phyloP scores from a whole-genome alignment of 2,329 filamentous ascomycete genomes.

The Chrysoporthe cubensis region DNA sequence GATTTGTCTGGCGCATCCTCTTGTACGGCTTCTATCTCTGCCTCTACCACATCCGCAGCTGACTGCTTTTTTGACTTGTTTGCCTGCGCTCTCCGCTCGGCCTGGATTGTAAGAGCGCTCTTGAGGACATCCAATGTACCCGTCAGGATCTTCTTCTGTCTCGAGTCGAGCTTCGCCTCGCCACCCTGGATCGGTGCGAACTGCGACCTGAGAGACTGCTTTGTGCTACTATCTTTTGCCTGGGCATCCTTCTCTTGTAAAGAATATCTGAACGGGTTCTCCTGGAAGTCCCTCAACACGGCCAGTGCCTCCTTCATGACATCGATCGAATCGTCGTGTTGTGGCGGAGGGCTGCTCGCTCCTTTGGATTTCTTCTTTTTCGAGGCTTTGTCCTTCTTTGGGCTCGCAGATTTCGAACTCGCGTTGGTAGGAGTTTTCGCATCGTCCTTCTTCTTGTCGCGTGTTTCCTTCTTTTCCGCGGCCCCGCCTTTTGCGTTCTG shows the following conservation, averaged over 20 bases:
- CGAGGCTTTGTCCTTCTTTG: not conserved
- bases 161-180: slow-evolving; percentile 21
- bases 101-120: slow-evolving; percentile 41
- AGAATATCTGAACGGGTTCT: slow-evolving; percentile 15
- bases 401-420: slow-evolving; percentile 3
- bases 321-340: slow-evolving; percentile 12
- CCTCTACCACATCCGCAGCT: not conserved
- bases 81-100: slow-evolving; percentile 18
- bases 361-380: not conserved
- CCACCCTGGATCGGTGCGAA: slow-evolving; percentile 18
- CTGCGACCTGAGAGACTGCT: slow-evolving; percentile 23
- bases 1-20: not conserved
- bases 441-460: slow-evolving; percentile 2
- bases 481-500: not conserved
- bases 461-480: not conserved
- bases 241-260: not conserved
- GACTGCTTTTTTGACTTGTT: slow-evolving; percentile 16
- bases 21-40: not conserved
- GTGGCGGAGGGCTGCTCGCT: too few species aligned
- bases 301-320: slow-evolving; percentile 36
- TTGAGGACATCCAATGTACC: slow-evolving; percentile 44
- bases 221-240: slow-evolving; percentile 21
- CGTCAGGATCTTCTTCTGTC: slow-evolving; percentile 40
- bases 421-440: slow-evolving; percentile 1
- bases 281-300: slow-evolving; percentile 34